Evolutionary conservation across 1,284 basidiomycete genomes (phyloP), one percentile per base, ranked within the genome.

Genomic region (Ustilago vetiveriae): DNA sequence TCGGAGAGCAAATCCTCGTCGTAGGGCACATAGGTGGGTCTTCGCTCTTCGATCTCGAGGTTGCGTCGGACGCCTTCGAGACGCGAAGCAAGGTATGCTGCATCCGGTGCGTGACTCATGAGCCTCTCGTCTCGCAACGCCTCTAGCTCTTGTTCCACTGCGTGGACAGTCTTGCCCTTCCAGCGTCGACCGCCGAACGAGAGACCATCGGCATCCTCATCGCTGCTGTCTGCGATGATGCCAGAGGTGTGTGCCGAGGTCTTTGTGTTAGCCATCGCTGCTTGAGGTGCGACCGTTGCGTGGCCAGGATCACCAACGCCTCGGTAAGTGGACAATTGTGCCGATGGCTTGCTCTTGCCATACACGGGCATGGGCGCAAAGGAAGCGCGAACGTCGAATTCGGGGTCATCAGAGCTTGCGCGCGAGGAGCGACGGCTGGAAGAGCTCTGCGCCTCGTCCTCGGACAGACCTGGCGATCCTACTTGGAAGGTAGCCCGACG

Each of bases 81-180:
- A 37, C 76, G 57, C 19, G 70, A 72, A 16, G 76, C 75, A 16
- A 79, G 66, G 36, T 79, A 79, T 27, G 59, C 65, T 1, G 76
- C 64, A 33, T 79, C 76, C 7, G 75, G 76, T 7, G 76, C 75
- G 43, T 78, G 74, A 35, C 70, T 74, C 75, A 79, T 74, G 26
- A 76, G 54, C 29, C 58, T 58, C n/a, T 58, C 48, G 44, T 78
- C 74, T 11, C 75, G 68, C 41, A 78, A 38, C 14, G 64, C 58
- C 45, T 79, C 76, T 42, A 79, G 60, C 44, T 78, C 76, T 38
- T 56, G 73, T 55, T 79, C 76, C 24, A 79, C 75, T 9, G 76
- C 76, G 44, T 77, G 73, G 4, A 71, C 74, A n/a, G 76, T 79
- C 58, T 74, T 77, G 52, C 76, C 76, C 45, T 67, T 79, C 71